Conservation (phyloP, 345 rosid genomes). For the Hibiscus syriacus region DNA sequence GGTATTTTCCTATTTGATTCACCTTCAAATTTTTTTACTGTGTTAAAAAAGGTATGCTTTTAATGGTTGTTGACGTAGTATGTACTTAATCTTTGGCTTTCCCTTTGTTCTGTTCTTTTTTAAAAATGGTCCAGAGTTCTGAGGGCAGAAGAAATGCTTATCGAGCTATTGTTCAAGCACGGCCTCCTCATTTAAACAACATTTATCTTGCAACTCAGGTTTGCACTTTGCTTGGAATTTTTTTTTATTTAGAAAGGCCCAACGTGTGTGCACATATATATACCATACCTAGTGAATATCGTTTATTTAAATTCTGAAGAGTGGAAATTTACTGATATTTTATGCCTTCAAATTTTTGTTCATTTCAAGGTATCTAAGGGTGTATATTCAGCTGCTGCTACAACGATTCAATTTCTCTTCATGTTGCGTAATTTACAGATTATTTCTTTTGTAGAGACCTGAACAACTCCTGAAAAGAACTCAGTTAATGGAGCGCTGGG, state of each 20-base stretch:
- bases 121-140: conserved; percentile 38
- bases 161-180: conserved; percentile 85
- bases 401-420: not conserved
- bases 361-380: not conserved
- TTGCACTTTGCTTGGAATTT: conserved; percentile 17
- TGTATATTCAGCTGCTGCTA: not conserved
- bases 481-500: conserved; percentile 98
- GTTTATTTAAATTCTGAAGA: not conserved
- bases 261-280: not conserved
- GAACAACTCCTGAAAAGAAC: conserved; percentile 93
- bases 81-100: not conserved
- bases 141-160: conserved; percentile 89
- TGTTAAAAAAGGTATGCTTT: conserved; percentile 8
- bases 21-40: no score
- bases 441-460: conserved; percentile 62
- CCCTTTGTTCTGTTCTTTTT: not conserved
- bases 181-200: conserved; percentile 84
- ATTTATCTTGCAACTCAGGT: conserved; percentile 97
- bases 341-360: not conserved
- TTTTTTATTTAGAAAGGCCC: not conserved
- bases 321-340: not conserved
- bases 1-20: conserved; percentile 59
- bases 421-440: not conserved
- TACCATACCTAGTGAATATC: not conserved
- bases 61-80: conserved; percentile 7